A percentile compares a stretch with the other conserved stretches of the same genome.
Evolutionary conservation across 768 basidiomycete species (phyloP).

Genomic region (Rossbeevera mucosa): DNA sequence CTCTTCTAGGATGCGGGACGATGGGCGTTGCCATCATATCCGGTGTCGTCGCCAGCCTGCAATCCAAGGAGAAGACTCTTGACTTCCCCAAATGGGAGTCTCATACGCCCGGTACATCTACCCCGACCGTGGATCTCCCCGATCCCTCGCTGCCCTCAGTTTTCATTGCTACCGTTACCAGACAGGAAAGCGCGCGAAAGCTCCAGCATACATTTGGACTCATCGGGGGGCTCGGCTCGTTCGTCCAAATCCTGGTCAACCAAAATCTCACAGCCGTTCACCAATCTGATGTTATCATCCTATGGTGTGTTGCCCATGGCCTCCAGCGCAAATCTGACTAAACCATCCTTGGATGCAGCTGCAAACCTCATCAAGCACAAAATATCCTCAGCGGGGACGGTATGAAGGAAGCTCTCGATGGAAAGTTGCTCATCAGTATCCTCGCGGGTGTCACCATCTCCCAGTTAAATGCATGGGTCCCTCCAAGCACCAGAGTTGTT

Average conservation of each 20-base stretch:
- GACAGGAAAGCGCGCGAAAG: conserved; percentile 67
- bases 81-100: conserved; percentile 55
- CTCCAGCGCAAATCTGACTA: neutral
- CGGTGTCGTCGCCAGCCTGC: conserved; percentile 82
- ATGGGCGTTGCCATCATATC: conserved; percentile 97
- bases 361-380: conserved; percentile 88
- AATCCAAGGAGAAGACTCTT: conserved; percentile 38
- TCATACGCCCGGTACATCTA: conserved; percentile 68
- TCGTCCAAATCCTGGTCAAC: conserved; percentile 66
- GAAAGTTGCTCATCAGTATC: conserved; percentile 94
- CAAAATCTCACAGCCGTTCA: conserved; percentile 69
- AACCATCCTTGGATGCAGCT: conserved; percentile 44
- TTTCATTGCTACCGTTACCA: conserved; percentile 85
- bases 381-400: conserved; percentile 68
- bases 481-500: conserved; percentile 74
- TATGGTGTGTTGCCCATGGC: conserved; percentile 58
- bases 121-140: conserved; percentile 48
- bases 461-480: conserved; percentile 74
- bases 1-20: conserved; percentile 81
- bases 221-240: conserved; percentile 54
- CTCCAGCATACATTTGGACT: conserved; percentile 57
- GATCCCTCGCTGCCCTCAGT: conserved; percentile 72
- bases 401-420: conserved; percentile 76
- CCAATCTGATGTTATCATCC: conserved; percentile 77
- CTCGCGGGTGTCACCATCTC: conserved; percentile 92